These are phyloP conservation scores for Hysterangium stoloniferum DNA, from an alignment of 768 basidiomycete genomes.

Conservation along the genomic window DNA sequence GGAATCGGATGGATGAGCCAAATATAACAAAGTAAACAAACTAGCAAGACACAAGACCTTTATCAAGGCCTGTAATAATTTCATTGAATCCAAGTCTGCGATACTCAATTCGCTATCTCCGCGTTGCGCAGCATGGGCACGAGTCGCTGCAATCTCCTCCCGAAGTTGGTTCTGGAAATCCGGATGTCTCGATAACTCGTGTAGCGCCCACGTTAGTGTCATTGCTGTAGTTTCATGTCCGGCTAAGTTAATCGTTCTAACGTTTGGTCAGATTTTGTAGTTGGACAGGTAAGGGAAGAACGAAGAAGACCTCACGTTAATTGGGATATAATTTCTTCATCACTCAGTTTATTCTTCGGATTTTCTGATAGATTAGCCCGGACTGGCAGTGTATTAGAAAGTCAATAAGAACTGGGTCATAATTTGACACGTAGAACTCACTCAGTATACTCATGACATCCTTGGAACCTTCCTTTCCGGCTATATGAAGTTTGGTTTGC, in stretches of 20 bases:
- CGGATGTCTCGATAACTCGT: slow-evolving; percentile 15
- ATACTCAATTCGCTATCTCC: slow-evolving; percentile 23
- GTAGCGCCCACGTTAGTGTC: slow-evolving; percentile 13
- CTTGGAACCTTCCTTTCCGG: slow-evolving; percentile 18
- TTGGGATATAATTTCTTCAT: slow-evolving; percentile 28
- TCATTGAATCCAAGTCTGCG: slow-evolving; percentile 28
- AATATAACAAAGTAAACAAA: background rate
- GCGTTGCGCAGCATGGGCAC: slow-evolving; percentile 15
- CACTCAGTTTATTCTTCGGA: slow-evolving; percentile 21
- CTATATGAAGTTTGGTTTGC: slow-evolving; percentile 17
- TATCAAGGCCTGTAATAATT: slow-evolving; percentile 23
- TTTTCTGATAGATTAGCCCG: slow-evolving; percentile 25
- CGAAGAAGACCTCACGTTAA: slow-evolving; percentile 20
- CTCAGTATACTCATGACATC: slow-evolving; percentile 31
- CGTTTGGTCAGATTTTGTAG: background rate
- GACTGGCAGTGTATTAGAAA: slow-evolving; percentile 19
- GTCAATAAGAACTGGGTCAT: background rate
- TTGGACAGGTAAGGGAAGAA: background rate
- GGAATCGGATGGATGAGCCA: background rate
- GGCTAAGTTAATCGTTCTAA: slow-evolving; percentile 16
- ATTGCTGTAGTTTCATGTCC: slow-evolving; percentile 19
- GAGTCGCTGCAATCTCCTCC: slow-evolving; percentile 13
- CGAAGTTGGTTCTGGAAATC: slow-evolving; percentile 14
- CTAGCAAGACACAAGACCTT: slow-evolving; percentile 19
- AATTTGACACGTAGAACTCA: slow-evolving; percentile 6